Conservation (phyloP, 1,284 basidiomycete species). For the Pseudozyma tsukubaensis region DNA sequence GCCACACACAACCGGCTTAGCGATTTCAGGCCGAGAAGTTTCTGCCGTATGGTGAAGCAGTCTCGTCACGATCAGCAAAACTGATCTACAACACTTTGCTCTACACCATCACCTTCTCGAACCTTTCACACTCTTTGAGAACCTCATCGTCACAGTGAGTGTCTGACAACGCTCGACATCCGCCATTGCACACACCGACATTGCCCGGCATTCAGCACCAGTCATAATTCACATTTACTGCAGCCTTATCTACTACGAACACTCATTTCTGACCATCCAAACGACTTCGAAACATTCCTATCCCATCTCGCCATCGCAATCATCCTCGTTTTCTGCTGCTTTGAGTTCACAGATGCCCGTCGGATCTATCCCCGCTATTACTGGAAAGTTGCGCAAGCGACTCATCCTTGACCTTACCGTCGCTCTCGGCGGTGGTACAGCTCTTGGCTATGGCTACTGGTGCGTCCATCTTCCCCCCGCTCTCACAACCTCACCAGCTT, state of each 20-base stretch:
- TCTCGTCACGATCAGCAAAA: conserved; percentile 21
- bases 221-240: background rate
- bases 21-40: conserved; percentile 10
- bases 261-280: conserved; percentile 18
- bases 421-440: conserved; percentile 62
- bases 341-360: conserved; percentile 47
- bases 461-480: conserved; percentile 20
- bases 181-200: background rate
- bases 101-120: conserved; percentile 26
- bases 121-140: conserved; percentile 9
- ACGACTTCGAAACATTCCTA: background rate
- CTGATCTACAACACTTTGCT: background rate
- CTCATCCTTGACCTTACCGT: conserved; percentile 65
- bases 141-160: conserved; percentile 30
- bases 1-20: no score
- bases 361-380: conserved; percentile 62
- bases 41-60: background rate
- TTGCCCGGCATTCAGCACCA: background rate
- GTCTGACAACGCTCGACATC: background rate
- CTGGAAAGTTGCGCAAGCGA: conserved; percentile 66
- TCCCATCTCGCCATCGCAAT: background rate
- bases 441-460: conserved; percentile 65
- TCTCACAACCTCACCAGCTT: background rate
- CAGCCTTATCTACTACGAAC: background rate
- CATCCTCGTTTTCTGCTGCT: no score